These are phyloP conservation scores for Stephania yunnanensis DNA, from an alignment of 164 flowering plant genomes.

Conservation along the genomic window DNA sequence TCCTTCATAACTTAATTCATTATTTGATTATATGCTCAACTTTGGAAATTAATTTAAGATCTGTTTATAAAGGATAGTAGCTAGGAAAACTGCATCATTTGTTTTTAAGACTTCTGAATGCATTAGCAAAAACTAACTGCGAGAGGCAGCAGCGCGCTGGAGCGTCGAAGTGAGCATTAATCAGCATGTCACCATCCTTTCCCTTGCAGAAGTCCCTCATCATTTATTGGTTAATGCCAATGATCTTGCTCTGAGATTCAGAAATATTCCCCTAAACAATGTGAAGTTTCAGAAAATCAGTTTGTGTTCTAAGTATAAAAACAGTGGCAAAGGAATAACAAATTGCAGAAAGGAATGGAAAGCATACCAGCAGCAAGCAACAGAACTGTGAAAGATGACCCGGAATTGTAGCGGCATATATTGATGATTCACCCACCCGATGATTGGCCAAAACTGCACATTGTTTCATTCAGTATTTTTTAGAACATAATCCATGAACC, in stretches of 20 bases:
- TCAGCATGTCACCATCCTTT: neutral
- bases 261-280: neutral
- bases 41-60: too few relatives aligned
- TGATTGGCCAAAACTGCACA: conserved; percentile 86
- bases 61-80: too few relatives aligned
- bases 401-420: conserved; percentile 85
- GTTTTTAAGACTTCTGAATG: neutral
- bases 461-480: neutral
- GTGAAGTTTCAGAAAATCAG: neutral
- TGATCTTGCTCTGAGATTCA: neutral
- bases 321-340: neutral
- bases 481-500: neutral
- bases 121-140: neutral
- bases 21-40: too few relatives aligned
- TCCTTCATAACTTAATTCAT: too few relatives aligned
- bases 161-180: neutral
- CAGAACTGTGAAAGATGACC: conserved; percentile 69
- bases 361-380: conserved; percentile 74
- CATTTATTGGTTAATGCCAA: neutral
- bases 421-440: conserved; percentile 80
- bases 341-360: neutral
- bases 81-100: too few relatives aligned
- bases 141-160: neutral
- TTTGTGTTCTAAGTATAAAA: neutral
- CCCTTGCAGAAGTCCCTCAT: neutral